Conservation (phyloP, 306 rosid species). For the Coriaria nepalensis region DNA sequence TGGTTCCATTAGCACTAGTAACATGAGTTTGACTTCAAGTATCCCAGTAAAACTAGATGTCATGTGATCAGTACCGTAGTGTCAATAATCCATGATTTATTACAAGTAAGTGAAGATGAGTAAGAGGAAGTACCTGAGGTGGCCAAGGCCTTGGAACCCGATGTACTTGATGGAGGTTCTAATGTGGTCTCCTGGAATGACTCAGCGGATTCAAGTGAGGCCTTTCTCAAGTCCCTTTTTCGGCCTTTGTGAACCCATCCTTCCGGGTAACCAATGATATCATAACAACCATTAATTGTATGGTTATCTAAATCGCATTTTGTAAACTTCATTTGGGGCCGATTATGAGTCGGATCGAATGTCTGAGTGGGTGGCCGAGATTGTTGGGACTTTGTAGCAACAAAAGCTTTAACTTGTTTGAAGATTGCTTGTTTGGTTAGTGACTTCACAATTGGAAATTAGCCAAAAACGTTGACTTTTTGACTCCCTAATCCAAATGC, state of each 20-base stretch:
- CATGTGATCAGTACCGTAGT: neutral
- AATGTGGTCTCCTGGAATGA: neutral
- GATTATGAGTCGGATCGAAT: too few species aligned
- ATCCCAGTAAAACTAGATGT: neutral
- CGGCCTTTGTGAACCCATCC: neutral
- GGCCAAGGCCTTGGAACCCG: constrained; percentile 5
- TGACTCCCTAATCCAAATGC: too few species aligned
- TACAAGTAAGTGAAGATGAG: too few species aligned
- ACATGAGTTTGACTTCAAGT: neutral
- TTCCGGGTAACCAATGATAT: neutral
- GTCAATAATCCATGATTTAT: constrained; percentile 1
- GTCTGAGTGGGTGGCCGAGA: too few species aligned
- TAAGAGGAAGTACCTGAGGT: constrained; percentile 4
- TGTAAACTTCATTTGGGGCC: too few species aligned
- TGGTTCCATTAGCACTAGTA: neutral
- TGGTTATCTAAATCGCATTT: too few species aligned
- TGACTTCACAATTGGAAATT: too few species aligned
- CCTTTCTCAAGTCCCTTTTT: neutral
- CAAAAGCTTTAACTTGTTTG: too few species aligned
- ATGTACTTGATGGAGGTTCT: constrained; percentile 2
- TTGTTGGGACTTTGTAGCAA: neutral
- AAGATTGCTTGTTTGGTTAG: too few species aligned
- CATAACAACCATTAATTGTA: too few species aligned
- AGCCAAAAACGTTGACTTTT: too few species aligned
- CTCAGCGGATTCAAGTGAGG: neutral